Percentiles rank a stretch among this genome's conserved stretches.
Conservation (phyloP, 1,139 yeast genomes). For the Saccharomycopsis crataegensis region DNA sequence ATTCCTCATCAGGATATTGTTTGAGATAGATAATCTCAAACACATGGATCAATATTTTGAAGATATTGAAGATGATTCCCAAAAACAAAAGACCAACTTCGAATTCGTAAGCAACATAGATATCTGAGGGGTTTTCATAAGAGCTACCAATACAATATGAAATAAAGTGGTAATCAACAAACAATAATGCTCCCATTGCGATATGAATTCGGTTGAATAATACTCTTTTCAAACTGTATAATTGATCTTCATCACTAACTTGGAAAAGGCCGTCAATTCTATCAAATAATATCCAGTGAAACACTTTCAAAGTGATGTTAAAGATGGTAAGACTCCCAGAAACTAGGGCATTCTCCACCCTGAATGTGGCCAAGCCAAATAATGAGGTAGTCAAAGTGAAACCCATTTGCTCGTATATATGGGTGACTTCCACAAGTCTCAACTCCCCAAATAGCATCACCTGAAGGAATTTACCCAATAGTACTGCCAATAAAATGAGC, state of each 20-base stretch:
- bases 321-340: conserved; percentile 31
- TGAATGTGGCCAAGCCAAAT: conserved; percentile 55
- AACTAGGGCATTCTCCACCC: conserved; percentile 48
- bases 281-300: conserved; percentile 68
- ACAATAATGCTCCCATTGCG: conserved; percentile 36
- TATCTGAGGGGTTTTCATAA: conserved; percentile 40
- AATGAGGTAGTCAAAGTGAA: conserved; percentile 61
- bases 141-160: conserved; percentile 53
- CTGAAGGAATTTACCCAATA: conserved; percentile 41
- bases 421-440: conserved; percentile 70
- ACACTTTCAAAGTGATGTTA: conserved; percentile 53
- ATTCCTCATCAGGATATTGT: conserved; percentile 48
- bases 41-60: conserved; percentile 46
- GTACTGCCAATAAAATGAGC: conserved; percentile 33
- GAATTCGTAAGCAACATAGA: conserved; percentile 56
- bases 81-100: conserved; percentile 64
- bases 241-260: conserved; percentile 29
- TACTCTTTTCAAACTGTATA: conserved; percentile 27
- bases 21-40: conserved; percentile 46
- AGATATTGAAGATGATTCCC: conserved; percentile 41
- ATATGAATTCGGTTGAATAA: conserved; percentile 32
- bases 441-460: conserved; percentile 64
- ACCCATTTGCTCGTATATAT: conserved; percentile 60
- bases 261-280: conserved; percentile 49
- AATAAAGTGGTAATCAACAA: conserved; percentile 47